Evolutionary conservation across 2,329 filamentous ascomycete genomes (phyloP).

Genomic region (Hymenoscyphus scutula): DNA sequence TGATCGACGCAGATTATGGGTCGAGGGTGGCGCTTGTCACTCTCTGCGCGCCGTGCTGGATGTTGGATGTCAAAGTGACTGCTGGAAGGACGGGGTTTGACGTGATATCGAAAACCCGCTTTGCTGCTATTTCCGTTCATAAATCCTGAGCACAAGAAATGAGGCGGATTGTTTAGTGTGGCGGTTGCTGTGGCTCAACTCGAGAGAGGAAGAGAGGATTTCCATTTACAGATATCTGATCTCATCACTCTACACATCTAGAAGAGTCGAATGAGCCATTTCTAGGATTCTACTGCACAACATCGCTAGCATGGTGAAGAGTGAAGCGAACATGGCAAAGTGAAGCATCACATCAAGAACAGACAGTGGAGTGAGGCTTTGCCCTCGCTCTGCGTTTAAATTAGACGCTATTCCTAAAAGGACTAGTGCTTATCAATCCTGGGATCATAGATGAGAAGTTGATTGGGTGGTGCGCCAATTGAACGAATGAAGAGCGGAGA

Average conservation of each 20-base stretch:
- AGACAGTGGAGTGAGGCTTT: neutral
- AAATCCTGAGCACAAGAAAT: too few species aligned
- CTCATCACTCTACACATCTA: neutral
- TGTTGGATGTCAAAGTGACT: neutral
- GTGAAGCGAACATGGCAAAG: neutral
- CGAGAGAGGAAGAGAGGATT: neutral
- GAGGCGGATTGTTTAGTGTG: neutral
- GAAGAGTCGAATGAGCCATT: neutral
- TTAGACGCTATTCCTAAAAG: neutral
- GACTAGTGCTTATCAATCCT: slow-evolving; percentile 2
- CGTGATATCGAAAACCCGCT: neutral
- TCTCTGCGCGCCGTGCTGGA: neutral
- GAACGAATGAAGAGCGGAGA: neutral
- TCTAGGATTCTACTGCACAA: neutral
- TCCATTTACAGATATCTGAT: neutral
- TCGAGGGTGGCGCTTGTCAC: neutral
- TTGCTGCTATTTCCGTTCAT: neutral
- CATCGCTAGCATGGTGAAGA: neutral
- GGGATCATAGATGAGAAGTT: neutral
- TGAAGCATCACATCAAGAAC: neutral
- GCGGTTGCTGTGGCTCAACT: neutral
- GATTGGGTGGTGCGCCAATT: slow-evolving; percentile 4
- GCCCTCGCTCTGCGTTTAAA: slow-evolving; percentile 4
- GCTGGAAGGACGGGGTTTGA: slow-evolving; percentile 1
- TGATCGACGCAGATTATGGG: slow-evolving; percentile 1